A percentile compares a stretch with the other conserved stretches of the same genome.
These are phyloP conservation scores for Kuraishia borneana DNA, from an alignment of 805 yeast genomes.

Conservation along the genomic window DNA sequence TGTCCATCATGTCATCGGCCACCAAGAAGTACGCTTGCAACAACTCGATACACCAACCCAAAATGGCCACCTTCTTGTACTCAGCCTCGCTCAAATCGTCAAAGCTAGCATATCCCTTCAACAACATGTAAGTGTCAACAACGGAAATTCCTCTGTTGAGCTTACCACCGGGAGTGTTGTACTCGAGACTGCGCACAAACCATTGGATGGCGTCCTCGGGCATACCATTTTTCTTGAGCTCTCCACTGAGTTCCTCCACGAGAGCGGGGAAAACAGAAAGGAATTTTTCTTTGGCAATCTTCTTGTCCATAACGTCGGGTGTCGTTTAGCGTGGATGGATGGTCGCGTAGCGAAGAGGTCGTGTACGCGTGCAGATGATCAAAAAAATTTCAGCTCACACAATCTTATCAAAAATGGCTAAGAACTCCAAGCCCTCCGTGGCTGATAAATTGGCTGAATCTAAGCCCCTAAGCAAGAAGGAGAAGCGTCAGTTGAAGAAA, in stretches of 20 bases:
- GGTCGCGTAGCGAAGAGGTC: no score
- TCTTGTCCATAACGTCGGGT: not conserved
- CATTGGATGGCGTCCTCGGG: conserved; percentile 79
- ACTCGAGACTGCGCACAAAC: conserved; percentile 62
- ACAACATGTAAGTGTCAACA: conserved; percentile 78
- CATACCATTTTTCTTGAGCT: conserved; percentile 61
- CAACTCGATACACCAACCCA: conserved; percentile 94
- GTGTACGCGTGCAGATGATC: no score
- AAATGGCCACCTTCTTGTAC: conserved; percentile 73
- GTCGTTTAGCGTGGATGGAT: not conserved
- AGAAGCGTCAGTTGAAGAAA: conserved; percentile 49
- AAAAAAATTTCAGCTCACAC: no score
- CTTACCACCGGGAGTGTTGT: conserved; percentile 95
- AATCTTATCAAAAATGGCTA: not conserved
- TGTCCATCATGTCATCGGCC: conserved; percentile 98
- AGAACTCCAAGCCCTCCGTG: not conserved
- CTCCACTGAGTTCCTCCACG: conserved; percentile 61
- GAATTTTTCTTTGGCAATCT: conserved; percentile 36
- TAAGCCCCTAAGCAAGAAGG: conserved; percentile 47
- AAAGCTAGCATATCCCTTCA: conserved; percentile 48
- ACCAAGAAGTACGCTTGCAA: conserved; percentile 94
- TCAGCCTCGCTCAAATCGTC: conserved; percentile 57
- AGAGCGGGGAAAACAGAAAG: conserved; percentile 61
- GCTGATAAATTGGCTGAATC: conserved; percentile 17
- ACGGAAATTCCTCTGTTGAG: conserved; percentile 94